Conservation (phyloP, 805 yeast genomes). For the Candida endomychidarum region DNA sequence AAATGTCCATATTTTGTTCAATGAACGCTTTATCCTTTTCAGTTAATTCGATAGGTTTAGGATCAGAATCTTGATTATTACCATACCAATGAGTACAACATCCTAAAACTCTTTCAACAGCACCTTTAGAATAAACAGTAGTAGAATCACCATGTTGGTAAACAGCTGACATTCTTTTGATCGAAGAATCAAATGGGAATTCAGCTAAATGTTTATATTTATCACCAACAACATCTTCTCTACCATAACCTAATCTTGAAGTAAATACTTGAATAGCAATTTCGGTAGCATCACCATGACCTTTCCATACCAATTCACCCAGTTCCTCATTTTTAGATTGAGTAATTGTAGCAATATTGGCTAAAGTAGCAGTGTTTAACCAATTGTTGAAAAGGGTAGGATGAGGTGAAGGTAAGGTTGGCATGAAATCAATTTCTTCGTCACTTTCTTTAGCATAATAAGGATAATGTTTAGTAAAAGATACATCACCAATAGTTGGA, state of each 20-base stretch:
- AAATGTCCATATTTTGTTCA: conserved; percentile 54
- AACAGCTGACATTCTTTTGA: conserved; percentile 71
- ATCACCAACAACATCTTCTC: conserved; percentile 40
- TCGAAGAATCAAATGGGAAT: conserved; percentile 72
- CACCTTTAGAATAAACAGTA: conserved; percentile 62
- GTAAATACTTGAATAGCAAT: conserved; percentile 82
- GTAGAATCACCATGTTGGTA: conserved; percentile 35
- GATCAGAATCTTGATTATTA: conserved; percentile 18
- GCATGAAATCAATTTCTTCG: conserved; percentile 41
- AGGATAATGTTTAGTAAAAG: conserved; percentile 29
- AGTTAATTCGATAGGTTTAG: conserved; percentile 30
- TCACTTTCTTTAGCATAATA: conserved; percentile 27
- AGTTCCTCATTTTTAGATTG: conserved; percentile 27
- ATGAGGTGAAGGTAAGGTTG: conserved; percentile 21
- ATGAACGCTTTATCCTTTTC: conserved; percentile 41
- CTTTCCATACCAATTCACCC: conserved; percentile 37
- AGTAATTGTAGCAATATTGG: conserved; percentile 41
- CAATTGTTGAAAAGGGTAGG: conserved; percentile 23
- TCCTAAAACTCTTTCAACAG: conserved; percentile 65
- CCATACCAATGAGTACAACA: conserved; percentile 58
- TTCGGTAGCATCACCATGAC: conserved; percentile 82
- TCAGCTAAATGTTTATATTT: conserved; percentile 52
- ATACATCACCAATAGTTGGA: conserved; percentile 43
- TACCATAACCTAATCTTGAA: conserved; percentile 52
- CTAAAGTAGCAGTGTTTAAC: conserved; percentile 37